phyloP scores from a whole-genome alignment of 768 basidiomycete species.

The Pisolithus tinctorius region DNA sequence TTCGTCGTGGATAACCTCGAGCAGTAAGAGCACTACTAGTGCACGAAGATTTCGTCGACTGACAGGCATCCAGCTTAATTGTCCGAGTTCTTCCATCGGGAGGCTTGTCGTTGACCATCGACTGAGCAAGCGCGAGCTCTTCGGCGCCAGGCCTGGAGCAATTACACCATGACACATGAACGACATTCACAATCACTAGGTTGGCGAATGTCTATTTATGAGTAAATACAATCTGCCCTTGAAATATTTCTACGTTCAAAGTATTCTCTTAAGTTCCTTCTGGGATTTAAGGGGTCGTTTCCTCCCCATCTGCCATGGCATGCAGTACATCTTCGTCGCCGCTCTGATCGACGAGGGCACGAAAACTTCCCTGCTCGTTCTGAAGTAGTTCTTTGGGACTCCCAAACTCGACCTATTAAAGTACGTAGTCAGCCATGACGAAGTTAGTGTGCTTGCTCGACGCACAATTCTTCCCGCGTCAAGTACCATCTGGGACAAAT shows the following conservation, averaged over 20 bases:
- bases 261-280: too few relatives aligned
- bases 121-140: too few relatives aligned
- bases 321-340: slow-evolving; percentile 44
- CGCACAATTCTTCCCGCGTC: slow-evolving; percentile 36
- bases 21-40: slow-evolving; percentile 35
- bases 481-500: slow-evolving; percentile 33
- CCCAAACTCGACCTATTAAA: slow-evolving; percentile 42
- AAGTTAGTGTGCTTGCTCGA: neutral
- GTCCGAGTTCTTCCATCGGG: neutral
- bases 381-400: slow-evolving; percentile 42
- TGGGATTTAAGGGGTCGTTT: neutral
- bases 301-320: slow-evolving; percentile 25
- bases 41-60: neutral
- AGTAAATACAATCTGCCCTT: too few relatives aligned
- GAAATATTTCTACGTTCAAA: too few relatives aligned
- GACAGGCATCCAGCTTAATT: neutral
- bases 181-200: too few relatives aligned
- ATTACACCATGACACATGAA: too few relatives aligned
- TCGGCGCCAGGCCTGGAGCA: too few relatives aligned
- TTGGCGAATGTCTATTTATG: too few relatives aligned
- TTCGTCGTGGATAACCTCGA: slow-evolving; percentile 66
- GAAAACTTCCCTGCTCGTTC: slow-evolving; percentile 44
- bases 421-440: slow-evolving; percentile 10
- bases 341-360: slow-evolving; percentile 52
- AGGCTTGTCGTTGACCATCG: neutral